phyloP scores from a whole-genome alignment of 768 basidiomycete species.

The Xerocomellus intermedius region DNA sequence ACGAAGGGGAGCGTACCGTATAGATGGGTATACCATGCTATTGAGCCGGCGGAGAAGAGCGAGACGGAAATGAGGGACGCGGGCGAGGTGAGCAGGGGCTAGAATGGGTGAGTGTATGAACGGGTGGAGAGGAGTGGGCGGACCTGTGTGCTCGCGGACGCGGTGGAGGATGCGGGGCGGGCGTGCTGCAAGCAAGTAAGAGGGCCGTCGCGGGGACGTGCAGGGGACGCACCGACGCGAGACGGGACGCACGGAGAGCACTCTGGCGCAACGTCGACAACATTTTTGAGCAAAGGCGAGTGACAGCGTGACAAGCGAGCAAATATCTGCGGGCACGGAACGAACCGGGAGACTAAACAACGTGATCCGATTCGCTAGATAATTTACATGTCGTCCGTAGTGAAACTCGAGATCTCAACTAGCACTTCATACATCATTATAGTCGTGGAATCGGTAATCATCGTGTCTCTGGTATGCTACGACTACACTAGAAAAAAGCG shows the following conservation, averaged over 20 bases:
- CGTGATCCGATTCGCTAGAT: constrained; percentile 21
- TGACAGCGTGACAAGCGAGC: constrained; percentile 42
- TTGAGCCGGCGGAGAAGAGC: constrained; percentile 77
- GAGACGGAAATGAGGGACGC: constrained; percentile 74
- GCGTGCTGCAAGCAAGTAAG: constrained; percentile 40
- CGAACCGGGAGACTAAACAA: constrained; percentile 45
- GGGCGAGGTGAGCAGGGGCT: constrained; percentile 72
- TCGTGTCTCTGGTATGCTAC: constrained; percentile 18
- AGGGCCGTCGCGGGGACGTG: constrained; percentile 1
- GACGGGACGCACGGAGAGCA: constrained; percentile 46
- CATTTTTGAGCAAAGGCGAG: constrained; percentile 60
- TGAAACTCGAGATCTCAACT: constrained; percentile 9
- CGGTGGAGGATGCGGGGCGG: constrained; percentile 69
- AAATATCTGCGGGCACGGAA: constrained; percentile 40
- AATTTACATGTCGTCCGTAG: constrained; percentile 28
- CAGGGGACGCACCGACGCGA: constrained; percentile 45
- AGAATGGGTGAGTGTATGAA: background rate
- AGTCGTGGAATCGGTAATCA: constrained; percentile 10
- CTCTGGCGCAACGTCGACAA: constrained; percentile 74
- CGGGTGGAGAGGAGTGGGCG: constrained; percentile 19
- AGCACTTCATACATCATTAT: constrained; percentile 22
- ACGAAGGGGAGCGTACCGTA: constrained; percentile 90
- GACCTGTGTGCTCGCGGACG: constrained; percentile 64
- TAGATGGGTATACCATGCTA: constrained; percentile 95
- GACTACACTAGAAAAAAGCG: constrained; percentile 2